These are phyloP conservation scores for Leccinum aurantiacum DNA, from an alignment of 768 basidiomycete species.

Conservation along the genomic window DNA sequence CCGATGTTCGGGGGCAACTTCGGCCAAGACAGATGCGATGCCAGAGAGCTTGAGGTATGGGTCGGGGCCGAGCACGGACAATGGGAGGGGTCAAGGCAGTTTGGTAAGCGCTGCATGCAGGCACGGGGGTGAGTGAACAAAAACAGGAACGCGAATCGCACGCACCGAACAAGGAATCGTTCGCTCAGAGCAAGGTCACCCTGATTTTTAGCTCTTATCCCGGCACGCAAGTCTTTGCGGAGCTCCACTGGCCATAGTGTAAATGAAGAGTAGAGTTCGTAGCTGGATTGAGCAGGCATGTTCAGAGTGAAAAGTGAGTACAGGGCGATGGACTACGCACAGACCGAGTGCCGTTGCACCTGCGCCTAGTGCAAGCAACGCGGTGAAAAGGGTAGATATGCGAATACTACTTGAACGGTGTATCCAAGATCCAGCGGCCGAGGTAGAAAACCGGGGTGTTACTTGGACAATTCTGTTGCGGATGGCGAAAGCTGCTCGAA, in stretches of 20 bases:
- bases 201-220: conserved; percentile 60
- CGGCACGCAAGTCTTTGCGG: conserved; percentile 62
- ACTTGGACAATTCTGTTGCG: conserved; percentile 1
- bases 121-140: background rate
- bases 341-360: conserved; percentile 45
- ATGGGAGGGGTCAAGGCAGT: conserved; percentile 46
- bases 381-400: conserved; percentile 40
- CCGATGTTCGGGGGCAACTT: conserved; percentile 38
- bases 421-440: conserved; percentile 8
- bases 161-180: conserved; percentile 54
- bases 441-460: conserved; percentile 12
- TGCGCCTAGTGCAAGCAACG: conserved; percentile 38
- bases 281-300: conserved; percentile 34
- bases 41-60: conserved; percentile 65
- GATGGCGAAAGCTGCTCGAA: background rate
- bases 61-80: conserved; percentile 36
- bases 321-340: conserved; percentile 29
- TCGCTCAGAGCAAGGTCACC: conserved; percentile 53
- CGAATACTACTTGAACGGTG: conserved; percentile 25
- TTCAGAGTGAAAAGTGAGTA: background rate
- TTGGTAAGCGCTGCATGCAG: conserved; percentile 51
- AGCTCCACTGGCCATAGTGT: conserved; percentile 68
- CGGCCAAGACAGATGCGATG: conserved; percentile 60
- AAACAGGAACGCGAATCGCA: background rate
- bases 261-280: conserved; percentile 54